A percentile compares a stretch with the other conserved stretches of the same genome.
Evolutionary conservation across 2,329 filamentous ascomycete genomes (phyloP).

Genomic region (Penicillium italicum): DNA sequence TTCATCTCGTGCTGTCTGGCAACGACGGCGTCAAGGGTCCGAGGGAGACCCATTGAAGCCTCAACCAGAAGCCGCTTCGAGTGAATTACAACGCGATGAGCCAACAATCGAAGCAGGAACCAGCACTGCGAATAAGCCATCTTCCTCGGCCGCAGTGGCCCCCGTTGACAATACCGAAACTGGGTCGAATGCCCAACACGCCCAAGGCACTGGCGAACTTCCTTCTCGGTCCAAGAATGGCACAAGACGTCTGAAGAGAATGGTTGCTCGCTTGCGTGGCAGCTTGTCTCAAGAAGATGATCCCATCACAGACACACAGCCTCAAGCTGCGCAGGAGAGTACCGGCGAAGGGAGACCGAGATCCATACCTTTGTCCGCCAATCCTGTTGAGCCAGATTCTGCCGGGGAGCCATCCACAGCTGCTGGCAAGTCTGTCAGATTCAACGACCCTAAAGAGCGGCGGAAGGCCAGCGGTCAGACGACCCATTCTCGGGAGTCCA

Average conservation of each 20-base stretch:
- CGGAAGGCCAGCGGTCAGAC: conserved; percentile 36
- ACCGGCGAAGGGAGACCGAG: not conserved
- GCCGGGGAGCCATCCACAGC: not conserved
- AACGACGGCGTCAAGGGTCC: conserved; percentile 11
- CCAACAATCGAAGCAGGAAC: not conserved
- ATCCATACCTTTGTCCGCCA: not conserved
- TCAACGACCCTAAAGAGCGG: conserved; percentile 8
- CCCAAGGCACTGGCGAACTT: not conserved
- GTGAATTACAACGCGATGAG: not conserved
- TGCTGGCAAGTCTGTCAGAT: not conserved
- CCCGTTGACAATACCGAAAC: not conserved
- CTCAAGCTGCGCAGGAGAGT: not conserved
- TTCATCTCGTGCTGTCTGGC: conserved; percentile 11
- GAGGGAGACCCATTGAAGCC: conserved; percentile 9
- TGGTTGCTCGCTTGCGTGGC: conserved; percentile 12
- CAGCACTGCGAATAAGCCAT: not conserved
- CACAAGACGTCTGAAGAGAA: conserved; percentile 10
- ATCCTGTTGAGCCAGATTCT: not conserved
- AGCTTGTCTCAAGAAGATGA: conserved; percentile 10
- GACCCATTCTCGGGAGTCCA: conserved; percentile 31
- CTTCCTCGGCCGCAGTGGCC: not conserved
- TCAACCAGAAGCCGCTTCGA: conserved; percentile 1
- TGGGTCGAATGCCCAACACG: not conserved
- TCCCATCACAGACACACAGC: conserved; percentile 2
- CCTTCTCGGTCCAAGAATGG: conserved; percentile 7